These are phyloP conservation scores for Talaromyces sp. DNA, from an alignment of 2,329 filamentous ascomycete genomes.

Conservation along the genomic window DNA sequence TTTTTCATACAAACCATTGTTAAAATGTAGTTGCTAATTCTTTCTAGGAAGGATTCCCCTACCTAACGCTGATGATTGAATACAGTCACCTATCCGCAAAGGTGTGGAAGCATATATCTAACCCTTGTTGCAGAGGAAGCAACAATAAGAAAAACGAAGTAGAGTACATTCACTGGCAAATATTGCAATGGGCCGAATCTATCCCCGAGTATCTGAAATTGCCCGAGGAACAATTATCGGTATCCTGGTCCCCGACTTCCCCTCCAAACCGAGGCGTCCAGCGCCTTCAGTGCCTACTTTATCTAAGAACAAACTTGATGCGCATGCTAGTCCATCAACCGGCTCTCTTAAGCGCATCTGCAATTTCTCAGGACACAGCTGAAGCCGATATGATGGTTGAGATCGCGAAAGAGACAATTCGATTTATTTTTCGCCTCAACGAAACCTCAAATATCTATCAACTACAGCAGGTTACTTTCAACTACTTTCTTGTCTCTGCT, in stretches of 20 bases:
- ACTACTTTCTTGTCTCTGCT: slow-evolving; percentile 61
- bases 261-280: slow-evolving; percentile 58
- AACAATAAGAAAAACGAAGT: slow-evolving; percentile 66
- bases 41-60: slow-evolving; percentile 50
- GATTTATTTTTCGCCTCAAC: slow-evolving; percentile 56
- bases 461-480: slow-evolving; percentile 59
- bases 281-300: slow-evolving; percentile 75
- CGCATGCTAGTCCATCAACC: slow-evolving; percentile 84
- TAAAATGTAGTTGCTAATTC: slow-evolving; percentile 5
- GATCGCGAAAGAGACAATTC: slow-evolving; percentile 61
- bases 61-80: slow-evolving; percentile 78
- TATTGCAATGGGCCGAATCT: slow-evolving; percentile 74
- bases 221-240: slow-evolving; percentile 48
- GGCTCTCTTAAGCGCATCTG: slow-evolving; percentile 74
- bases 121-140: slow-evolving; percentile 49
- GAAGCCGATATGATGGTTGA: slow-evolving; percentile 66
- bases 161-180: slow-evolving; percentile 73
- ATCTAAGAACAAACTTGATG: slow-evolving; percentile 83
- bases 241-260: slow-evolving; percentile 31
- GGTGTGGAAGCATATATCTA: slow-evolving; percentile 76
- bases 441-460: slow-evolving; percentile 59
- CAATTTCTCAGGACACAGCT: slow-evolving; percentile 68
- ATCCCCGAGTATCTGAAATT: slow-evolving; percentile 62
- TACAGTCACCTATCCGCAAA: slow-evolving; percentile 79
- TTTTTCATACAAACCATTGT: neutral